A percentile compares a stretch with the other conserved stretches of the same genome.
Evolutionary conservation across 306 rosid genomes (phyloP).

Genomic region (Dicorynia guianensis): DNA sequence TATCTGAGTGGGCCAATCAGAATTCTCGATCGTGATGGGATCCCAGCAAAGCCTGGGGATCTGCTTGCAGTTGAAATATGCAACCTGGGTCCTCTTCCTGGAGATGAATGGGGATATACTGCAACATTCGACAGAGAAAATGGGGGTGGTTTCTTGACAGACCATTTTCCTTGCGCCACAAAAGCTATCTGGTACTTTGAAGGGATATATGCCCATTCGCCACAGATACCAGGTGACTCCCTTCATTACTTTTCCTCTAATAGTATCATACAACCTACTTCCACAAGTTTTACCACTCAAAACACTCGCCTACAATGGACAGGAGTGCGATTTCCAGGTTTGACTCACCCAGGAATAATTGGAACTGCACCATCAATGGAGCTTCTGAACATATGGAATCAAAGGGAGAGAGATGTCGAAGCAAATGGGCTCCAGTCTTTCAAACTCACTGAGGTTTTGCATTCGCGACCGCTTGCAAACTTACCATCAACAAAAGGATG

Average conservation of each 20-base stretch:
- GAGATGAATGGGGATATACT: constrained; percentile 96
- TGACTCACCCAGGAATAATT: constrained; percentile 88
- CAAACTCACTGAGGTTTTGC: constrained; percentile 87
- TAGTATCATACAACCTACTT: constrained; percentile 13
- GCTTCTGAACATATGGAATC: constrained; percentile 84
- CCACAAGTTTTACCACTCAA: constrained; percentile 4
- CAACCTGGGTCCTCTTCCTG: constrained; percentile 91
- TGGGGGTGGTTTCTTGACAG: constrained; percentile 91
- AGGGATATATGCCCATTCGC: constrained; percentile 89
- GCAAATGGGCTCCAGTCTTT: constrained; percentile 66
- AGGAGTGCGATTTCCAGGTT: constrained; percentile 94
- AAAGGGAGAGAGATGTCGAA: constrained; percentile 72
- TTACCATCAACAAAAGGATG: constrained; percentile 75
- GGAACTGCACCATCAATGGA: constrained; percentile 95
- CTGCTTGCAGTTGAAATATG: constrained; percentile 83
- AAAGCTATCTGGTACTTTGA: constrained; percentile 93
- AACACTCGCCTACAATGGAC: constrained; percentile 11
- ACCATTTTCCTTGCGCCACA: constrained; percentile 87
- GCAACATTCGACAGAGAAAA: constrained; percentile 94
- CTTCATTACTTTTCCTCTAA: constrained; percentile 1
- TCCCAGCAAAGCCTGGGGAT: constrained; percentile 88
- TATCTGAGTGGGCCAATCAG: constrained; percentile 87
- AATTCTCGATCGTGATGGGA: constrained; percentile 71
- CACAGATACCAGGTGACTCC: constrained; percentile 88
- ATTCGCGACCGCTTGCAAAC: constrained; percentile 86